phyloP scores from a whole-genome alignment of 306 rosid species.

The Prunus armeniaca region DNA sequence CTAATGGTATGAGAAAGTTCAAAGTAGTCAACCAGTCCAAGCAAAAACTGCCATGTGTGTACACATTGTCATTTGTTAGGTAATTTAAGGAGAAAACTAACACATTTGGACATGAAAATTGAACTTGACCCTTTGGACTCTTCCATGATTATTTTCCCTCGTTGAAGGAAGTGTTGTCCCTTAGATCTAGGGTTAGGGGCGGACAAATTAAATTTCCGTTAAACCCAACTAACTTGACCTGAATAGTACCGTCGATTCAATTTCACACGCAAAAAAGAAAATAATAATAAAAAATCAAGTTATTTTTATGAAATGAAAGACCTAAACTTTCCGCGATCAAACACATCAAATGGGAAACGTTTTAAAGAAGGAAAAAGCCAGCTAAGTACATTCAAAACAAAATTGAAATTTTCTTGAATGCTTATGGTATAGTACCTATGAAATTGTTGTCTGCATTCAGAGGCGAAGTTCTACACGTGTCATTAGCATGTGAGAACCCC shows the following conservation, averaged over 20 bases:
- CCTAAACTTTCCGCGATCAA: not conserved
- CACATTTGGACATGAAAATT: not conserved
- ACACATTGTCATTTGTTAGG: not conserved
- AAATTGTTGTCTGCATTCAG: too few species aligned
- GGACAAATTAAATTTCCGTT: not conserved
- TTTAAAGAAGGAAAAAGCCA: too few species aligned
- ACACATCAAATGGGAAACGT: too few species aligned
- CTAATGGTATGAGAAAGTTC: slow-evolving; percentile 1
- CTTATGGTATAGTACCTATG: too few species aligned
- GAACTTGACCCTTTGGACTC: not conserved
- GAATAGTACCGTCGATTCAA: not conserved
- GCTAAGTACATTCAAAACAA: too few species aligned
- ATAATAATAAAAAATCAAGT: not conserved
- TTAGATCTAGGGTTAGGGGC: not conserved
- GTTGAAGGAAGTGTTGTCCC: not conserved
- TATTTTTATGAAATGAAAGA: not conserved
- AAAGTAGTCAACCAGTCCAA: not conserved
- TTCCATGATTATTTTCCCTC: not conserved
- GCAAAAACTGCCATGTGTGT: not conserved
- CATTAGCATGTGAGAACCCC: not conserved
- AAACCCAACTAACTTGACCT: not conserved
- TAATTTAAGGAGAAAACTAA: not conserved
- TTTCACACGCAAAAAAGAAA: not conserved
- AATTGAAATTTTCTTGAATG: too few species aligned
- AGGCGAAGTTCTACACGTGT: too few species aligned